Percentiles rank a stretch among this genome's conserved stretches.
These are phyloP conservation scores for Ogataea thermomethanolica DNA, from an alignment of 805 yeast genomes.

Conservation along the genomic window DNA sequence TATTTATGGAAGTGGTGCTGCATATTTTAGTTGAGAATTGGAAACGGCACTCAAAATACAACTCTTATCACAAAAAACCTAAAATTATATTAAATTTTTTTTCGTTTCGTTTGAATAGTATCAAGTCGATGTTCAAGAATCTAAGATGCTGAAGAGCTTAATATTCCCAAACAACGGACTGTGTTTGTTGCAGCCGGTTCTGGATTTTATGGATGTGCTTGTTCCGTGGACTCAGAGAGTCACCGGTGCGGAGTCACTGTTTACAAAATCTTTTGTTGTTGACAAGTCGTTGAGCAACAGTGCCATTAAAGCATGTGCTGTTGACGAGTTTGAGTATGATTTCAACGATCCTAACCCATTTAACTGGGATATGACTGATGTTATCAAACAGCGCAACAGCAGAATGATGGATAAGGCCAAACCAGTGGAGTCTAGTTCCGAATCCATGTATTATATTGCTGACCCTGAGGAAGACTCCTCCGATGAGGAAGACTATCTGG, in stretches of 20 bases:
- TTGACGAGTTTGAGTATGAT: slow-evolving; percentile 31
- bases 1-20: no score
- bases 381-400: background rate
- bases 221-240: background rate
- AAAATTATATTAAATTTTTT: background rate
- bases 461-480: slow-evolving; percentile 13
- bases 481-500: slow-evolving; percentile 13
- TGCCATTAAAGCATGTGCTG: slow-evolving; percentile 27
- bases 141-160: slow-evolving; percentile 1
- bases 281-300: slow-evolving; percentile 1
- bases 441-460: slow-evolving; percentile 7
- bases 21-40: no score
- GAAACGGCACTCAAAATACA: no score
- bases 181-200: slow-evolving; percentile 1
- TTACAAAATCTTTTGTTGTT: slow-evolving; percentile 3
- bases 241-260: background rate
- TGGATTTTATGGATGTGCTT: background rate
- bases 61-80: background rate
- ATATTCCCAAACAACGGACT: slow-evolving; percentile 5
- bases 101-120: background rate
- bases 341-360: slow-evolving; percentile 28
- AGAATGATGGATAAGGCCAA: background rate
- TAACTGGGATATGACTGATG: slow-evolving; percentile 29
- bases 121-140: background rate
- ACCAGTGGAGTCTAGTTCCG: slow-evolving; percentile 1